Evolutionary conservation across 106 monocot species (phyloP), one percentile per base, ranked within the genome.

Genomic region (Xerophyta viscosa): DNA sequence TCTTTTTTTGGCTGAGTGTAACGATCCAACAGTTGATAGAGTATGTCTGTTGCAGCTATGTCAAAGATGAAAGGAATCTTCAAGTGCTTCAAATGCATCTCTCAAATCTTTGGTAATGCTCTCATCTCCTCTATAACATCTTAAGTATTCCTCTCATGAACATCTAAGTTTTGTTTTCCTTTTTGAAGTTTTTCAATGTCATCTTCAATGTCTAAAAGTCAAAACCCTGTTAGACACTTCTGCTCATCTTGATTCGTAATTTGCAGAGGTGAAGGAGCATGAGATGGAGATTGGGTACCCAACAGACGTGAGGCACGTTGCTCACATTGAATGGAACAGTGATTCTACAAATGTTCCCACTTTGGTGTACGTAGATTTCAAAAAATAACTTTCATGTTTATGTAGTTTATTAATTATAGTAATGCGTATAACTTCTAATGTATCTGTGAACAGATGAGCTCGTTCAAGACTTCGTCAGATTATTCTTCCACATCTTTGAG

Each of bases 231-330:
- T n/a, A n/a, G n/a, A n/a, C n/a, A n/a, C n/a, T n/a, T n/a, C n/a
- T n/a, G n/a, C n/a, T n/a, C n/a, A n/a, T n/a, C n/a, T n/a, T n/a
- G n/a, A n/a, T n/a, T n/a, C n/a, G n/a, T n/a, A n/a, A 54, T 4
- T 41, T 41, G 41, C 69, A 92, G 82, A 70, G 29, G 49, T 63
- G 36, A 92, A 82, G 61, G 82, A 92, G 27, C 91, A 78, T 54
- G 91, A 92, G 64, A 76, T 92, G 78, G 86, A 82, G 48, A 92
- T 92, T 65, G 91, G 91, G 4, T 82, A 64, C 48, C 91, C 91
- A 42, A 92, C 91, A 58, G 86, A 92, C 68, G 91, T 86, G 56
- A 82, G 63, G 56, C 91, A 92, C 64, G 86, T 86, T 20, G 60
- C 91, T 25, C 91, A 92, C 51, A 79, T 92, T 46, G 91, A 82